Evolutionary conservation across 2,329 filamentous ascomycete species (phyloP), one percentile per base, ranked within the genome.

Genomic region (Niveomyces coronatus): DNA sequence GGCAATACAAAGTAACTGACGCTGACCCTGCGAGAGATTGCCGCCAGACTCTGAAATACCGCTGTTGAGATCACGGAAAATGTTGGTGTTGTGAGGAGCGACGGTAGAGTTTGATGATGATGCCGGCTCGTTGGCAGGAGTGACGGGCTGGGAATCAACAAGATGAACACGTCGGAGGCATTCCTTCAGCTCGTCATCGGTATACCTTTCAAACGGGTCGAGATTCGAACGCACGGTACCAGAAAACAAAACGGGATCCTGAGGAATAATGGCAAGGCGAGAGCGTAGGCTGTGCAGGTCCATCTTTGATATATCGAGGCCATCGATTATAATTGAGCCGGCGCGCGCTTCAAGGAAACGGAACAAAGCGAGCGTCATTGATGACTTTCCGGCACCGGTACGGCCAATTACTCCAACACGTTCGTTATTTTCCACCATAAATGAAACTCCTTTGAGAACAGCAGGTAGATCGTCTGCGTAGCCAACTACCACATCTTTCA

Each of bases 201-300:
- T 71, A 51, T 85, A 75, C 43, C 82, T 67, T 39, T 80, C 67
- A 49, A 88, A 87, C 1, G 84, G 79, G 51, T 91, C 85, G 4
- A 91, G 68, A 50, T 89, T 89, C 30, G 70, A 76, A 29, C 84
- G 71, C 15, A 91, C 65, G 0, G 83, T 87, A 16, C 85, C 85
- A 1, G 79, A 84, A 60, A 91, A 89, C 6, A 91, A 68, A 1
- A 88, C 82, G 0, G 85, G 84, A 47, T 89, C 84, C 60, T 70
- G 82, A 1, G 85, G 84, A 38, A 91, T 89, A 47, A 91, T 88
- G 26, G 82, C 81, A 1, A 91, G 60, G 0, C 82, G 70, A n/a
- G 75, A 79, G 17, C 85, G 74, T 9, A 91, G 64, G 39, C 82
- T 76, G 40, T 81, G 70, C 1, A 88, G 67, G 38, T 72, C 74